These are phyloP conservation scores for Gleditsia sinensis DNA, from an alignment of 306 rosid genomes.

Conservation along the genomic window DNA sequence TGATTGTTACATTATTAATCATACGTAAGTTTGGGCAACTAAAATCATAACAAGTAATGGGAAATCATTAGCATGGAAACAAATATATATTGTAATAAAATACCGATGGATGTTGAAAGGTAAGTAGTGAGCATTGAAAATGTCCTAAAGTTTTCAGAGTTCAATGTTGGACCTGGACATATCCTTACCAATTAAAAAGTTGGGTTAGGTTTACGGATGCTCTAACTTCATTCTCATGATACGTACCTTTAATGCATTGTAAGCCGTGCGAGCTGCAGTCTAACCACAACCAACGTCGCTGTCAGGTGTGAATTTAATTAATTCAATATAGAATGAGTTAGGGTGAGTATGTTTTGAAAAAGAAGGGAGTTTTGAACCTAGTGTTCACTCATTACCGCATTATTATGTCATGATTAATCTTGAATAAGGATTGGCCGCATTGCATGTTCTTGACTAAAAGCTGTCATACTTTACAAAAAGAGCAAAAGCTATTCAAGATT, in stretches of 20 bases:
- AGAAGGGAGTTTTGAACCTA: conserved; percentile 28
- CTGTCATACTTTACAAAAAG: conserved; percentile 41
- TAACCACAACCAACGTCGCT: background rate
- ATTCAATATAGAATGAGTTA: background rate
- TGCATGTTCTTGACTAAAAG: conserved; percentile 35
- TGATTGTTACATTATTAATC: no score
- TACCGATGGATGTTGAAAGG: conserved; percentile 27
- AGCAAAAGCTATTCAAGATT: conserved; percentile 12
- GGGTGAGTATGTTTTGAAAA: conserved; percentile 36
- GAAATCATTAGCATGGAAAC: no score
- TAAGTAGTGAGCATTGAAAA: background rate
- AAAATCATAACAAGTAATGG: no score
- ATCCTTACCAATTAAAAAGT: background rate
- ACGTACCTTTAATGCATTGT: background rate
- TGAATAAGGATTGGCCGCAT: conserved; percentile 36
- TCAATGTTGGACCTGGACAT: background rate
- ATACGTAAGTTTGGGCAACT: no score
- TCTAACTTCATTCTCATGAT: background rate
- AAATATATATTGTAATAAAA: no score
- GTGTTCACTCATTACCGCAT: conserved; percentile 42
- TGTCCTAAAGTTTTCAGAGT: conserved; percentile 10
- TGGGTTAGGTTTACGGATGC: background rate
- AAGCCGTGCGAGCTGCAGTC: conserved; percentile 12
- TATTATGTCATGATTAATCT: conserved; percentile 47
- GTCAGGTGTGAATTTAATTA: no score